A percentile compares a stretch with the other conserved stretches of the same genome.
phyloP scores from a whole-genome alignment of 2,329 filamentous ascomycete species.

The Didymella arachidicola region DNA sequence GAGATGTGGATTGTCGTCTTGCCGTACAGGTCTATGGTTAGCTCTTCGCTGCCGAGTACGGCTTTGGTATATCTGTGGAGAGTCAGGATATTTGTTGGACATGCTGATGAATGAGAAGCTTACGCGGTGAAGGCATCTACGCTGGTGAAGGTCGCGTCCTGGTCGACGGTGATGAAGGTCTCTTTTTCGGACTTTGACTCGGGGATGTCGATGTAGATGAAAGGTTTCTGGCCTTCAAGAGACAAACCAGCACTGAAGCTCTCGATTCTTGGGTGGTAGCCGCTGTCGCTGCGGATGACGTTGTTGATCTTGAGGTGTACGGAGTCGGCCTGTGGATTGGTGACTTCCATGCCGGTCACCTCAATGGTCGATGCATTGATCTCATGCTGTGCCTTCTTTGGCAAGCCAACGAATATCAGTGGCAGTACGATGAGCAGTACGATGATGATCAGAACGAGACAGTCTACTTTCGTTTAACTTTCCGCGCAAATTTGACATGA shows the following conservation, averaged over 20 bases:
- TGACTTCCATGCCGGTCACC: conserved; percentile 61
- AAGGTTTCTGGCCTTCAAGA: conserved; percentile 53
- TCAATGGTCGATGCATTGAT: conserved; percentile 62
- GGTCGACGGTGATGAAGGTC: conserved; percentile 53
- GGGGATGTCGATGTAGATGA: conserved; percentile 58
- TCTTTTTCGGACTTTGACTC: conserved; percentile 54
- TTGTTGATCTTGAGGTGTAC: conserved; percentile 60
- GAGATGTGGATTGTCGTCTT: conserved; percentile 61
- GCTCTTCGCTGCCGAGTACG: conserved; percentile 58
- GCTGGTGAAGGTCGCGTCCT: conserved; percentile 55
- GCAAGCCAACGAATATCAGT: conserved; percentile 66
- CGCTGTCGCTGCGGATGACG: conserved; percentile 57
- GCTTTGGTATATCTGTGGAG: conserved; percentile 54
- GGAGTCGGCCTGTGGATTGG: conserved; percentile 57
- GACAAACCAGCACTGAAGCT: conserved; percentile 62
- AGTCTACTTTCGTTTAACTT: conserved; percentile 33
- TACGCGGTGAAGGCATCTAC: conserved; percentile 55
- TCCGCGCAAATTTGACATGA: neutral
- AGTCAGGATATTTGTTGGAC: neutral
- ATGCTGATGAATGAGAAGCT: neutral
- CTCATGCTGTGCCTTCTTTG: conserved; percentile 63
- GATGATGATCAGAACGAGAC: conserved; percentile 61
- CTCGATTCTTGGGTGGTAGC: conserved; percentile 63
- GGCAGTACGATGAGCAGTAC: conserved; percentile 65
- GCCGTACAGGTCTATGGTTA: conserved; percentile 61